phyloP scores from a whole-genome alignment of 2,329 filamentous ascomycete species.

The Sporothrix sp. region DNA sequence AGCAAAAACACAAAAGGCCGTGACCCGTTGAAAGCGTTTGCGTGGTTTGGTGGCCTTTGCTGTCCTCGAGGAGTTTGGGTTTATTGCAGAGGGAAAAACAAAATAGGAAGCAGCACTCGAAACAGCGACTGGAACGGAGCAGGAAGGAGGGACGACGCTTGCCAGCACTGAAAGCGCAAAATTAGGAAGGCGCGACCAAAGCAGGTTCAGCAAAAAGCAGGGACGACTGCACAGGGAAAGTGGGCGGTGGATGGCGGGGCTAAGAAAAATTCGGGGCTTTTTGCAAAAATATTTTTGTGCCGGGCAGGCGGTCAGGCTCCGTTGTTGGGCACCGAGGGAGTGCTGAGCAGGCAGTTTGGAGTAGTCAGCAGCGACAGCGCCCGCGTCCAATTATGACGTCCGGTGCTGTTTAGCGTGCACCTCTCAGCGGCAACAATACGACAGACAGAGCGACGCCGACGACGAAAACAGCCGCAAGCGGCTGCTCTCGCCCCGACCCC shows the following conservation, averaged over 20 bases:
- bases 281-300: not conserved
- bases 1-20: conserved; percentile 6
- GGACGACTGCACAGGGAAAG: not conserved
- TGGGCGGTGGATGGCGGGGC: conserved; percentile 15
- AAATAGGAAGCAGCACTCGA: not conserved
- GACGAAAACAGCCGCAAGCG: not conserved
- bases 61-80: not conserved
- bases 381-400: conserved; percentile 3
- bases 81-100: not conserved
- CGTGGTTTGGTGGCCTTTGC: not conserved
- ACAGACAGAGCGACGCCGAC: not conserved
- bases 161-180: conserved; percentile 4
- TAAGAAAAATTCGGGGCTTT: conserved; percentile 2
- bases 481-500: no score
- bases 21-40: not conserved
- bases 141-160: conserved; percentile 4
- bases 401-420: no score
- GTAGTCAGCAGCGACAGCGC: conserved; percentile 8
- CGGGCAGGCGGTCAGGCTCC: no score
- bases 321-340: no score
- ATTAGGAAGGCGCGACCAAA: conserved; percentile 11
- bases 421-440: no score
- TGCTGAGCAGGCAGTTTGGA: no score
- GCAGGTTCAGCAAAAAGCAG: not conserved
- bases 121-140: not conserved